These are phyloP conservation scores for Spathaspora jeffriesii DNA, from an alignment of 1,139 yeast genomes.

Conservation along the genomic window DNA sequence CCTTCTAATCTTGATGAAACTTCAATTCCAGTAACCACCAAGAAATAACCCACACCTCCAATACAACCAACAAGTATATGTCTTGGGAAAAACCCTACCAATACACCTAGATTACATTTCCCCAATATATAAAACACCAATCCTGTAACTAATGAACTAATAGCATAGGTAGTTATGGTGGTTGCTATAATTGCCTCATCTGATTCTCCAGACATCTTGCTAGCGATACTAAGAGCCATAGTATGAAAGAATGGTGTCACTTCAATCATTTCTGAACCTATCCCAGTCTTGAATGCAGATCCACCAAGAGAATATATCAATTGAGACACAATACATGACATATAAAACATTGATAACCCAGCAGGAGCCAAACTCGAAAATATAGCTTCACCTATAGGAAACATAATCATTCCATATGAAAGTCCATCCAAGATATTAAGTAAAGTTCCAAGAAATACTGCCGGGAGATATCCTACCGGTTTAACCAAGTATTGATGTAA, in stretches of 20 bases:
- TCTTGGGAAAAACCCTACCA: constrained; percentile 95
- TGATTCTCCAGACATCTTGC: constrained; percentile 50
- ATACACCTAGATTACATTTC: constrained; percentile 72
- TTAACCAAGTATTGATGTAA: constrained; percentile 22
- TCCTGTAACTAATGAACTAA: constrained; percentile 86
- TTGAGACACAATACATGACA: constrained; percentile 87
- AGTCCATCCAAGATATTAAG: constrained; percentile 89
- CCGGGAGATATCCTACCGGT: constrained; percentile 61
- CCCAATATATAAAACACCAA: constrained; percentile 76
- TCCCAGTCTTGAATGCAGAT: constrained; percentile 83
- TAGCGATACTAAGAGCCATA: constrained; percentile 78
- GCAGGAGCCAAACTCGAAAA: constrained; percentile 82
- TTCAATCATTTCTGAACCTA: constrained; percentile 98
- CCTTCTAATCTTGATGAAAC: constrained; percentile 82
- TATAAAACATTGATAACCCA: constrained; percentile 92
- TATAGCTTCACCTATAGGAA: constrained; percentile 81
- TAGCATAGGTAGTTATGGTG: constrained; percentile 81
- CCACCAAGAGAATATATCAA: constrained; percentile 88
- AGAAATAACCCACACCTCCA: constrained; percentile 97
- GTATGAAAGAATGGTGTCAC: constrained; percentile 97
- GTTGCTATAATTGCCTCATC: constrained; percentile 77
- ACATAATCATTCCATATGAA: constrained; percentile 96
- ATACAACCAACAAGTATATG: constrained; percentile 96
- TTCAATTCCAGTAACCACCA: constrained; percentile 87
- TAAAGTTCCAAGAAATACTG: constrained; percentile 82